Evolutionary conservation across 148 eudicot species (phyloP).

Genomic region (Chenopodium suecicum): DNA sequence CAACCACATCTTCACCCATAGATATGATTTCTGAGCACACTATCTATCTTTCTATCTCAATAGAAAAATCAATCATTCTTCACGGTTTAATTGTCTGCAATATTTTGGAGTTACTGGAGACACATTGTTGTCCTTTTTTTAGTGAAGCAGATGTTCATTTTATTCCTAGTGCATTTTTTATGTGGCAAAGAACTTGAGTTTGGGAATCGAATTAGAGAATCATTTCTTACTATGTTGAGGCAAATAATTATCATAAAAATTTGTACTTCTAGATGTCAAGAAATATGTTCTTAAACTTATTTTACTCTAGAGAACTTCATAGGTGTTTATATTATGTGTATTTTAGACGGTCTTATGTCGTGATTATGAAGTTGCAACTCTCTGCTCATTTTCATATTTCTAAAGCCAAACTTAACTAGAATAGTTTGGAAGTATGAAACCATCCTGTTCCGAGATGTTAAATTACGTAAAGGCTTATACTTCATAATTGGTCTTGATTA

Average conservation of each 20-base stretch:
- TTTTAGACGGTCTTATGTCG: neutral
- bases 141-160: neutral
- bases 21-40: neutral
- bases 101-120: neutral
- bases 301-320: neutral
- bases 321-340: neutral
- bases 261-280: neutral
- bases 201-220: neutral
- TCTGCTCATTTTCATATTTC: neutral
- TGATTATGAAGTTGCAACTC: neutral
- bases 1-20: neutral
- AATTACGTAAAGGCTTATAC: neutral
- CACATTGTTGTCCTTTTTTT: neutral
- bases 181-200: neutral
- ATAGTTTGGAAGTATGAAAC: neutral
- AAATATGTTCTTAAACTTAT: neutral
- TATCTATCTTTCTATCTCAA: neutral
- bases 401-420: neutral
- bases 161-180: too few species aligned
- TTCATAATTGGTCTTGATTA: neutral
- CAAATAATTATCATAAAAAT: neutral
- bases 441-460: neutral
- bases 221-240: neutral
- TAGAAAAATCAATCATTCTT: neutral
- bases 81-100: neutral